Conservation (phyloP, 768 basidiomycete species). For the Tricholoma terreum region DNA sequence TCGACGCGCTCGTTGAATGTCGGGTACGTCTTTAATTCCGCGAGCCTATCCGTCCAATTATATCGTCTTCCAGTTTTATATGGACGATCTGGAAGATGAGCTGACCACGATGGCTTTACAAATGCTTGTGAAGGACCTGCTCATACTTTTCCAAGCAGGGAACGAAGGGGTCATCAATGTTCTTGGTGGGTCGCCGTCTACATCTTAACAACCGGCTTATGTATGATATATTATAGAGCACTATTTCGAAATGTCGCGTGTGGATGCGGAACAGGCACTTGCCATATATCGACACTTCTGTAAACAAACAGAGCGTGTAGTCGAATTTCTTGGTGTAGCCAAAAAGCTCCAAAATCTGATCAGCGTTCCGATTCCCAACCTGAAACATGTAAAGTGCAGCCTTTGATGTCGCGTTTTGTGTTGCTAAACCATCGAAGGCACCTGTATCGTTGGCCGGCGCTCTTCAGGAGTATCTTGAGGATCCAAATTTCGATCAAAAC, state of each 20-base stretch:
- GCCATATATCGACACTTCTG: conserved; percentile 92
- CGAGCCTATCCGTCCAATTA: conserved; percentile 1
- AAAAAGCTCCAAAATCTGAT: conserved; percentile 90
- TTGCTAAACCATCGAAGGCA: conserved; percentile 50
- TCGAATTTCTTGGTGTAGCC: conserved; percentile 89
- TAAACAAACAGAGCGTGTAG: conserved; percentile 87
- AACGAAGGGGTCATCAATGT: conserved; percentile 93
- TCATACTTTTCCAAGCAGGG: conserved; percentile 92
- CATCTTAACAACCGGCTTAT: conserved; percentile 12
- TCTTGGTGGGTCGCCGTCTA: conserved; percentile 48
- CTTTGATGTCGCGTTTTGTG: not conserved
- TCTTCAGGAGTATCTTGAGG: conserved; percentile 92
- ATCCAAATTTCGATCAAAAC: conserved; percentile 96
- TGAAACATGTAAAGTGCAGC: conserved; percentile 70
- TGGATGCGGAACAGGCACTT: conserved; percentile 86
- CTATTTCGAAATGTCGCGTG: conserved; percentile 97
- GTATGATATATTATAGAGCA: conserved; percentile 56
- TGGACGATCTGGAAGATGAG: conserved; percentile 91
- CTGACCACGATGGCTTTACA: conserved; percentile 83
- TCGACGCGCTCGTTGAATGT: conserved; percentile 85
- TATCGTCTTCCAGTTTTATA: conserved; percentile 68
- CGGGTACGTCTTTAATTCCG: conserved; percentile 53
- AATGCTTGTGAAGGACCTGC: conserved; percentile 94
- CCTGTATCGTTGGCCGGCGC: conserved; percentile 93
- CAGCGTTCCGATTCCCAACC: conserved; percentile 90